Evolutionary conservation across 768 basidiomycete species (phyloP).

Genomic region (Collybiopsis luxurians): DNA sequence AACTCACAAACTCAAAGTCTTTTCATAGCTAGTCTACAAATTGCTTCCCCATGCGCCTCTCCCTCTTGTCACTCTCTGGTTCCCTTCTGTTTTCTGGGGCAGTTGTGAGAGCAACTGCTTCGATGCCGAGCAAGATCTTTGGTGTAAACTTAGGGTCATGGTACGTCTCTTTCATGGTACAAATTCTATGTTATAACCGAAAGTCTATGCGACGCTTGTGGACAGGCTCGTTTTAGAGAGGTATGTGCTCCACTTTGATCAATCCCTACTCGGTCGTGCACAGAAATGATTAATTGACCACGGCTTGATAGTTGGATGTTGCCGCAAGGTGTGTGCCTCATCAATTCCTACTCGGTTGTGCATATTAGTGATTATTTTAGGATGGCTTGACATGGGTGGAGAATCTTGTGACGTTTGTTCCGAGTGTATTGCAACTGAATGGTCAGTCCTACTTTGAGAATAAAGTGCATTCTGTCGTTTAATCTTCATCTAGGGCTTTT

Average conservation of each 20-base stretch:
- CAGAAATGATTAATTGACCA: no score
- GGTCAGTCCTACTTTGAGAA: constrained; percentile 34
- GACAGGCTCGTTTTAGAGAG: no score
- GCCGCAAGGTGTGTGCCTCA: constrained; percentile 44
- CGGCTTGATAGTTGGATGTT: no score
- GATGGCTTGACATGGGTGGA: constrained; percentile 76
- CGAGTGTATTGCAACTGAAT: constrained; percentile 65
- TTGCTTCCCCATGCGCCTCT: not conserved
- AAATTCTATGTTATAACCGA: no score
- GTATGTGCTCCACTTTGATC: no score
- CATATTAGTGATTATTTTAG: constrained; percentile 26
- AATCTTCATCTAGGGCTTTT: constrained; percentile 43
- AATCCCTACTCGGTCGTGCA: no score
- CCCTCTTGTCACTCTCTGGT: not conserved
- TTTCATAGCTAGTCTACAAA: no score
- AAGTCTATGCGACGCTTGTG: no score
- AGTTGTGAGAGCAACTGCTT: constrained; percentile 1
- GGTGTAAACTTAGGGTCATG: constrained; percentile 74
- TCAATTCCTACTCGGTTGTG: not conserved
- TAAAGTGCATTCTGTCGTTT: not conserved
- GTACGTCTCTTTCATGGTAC: constrained; percentile 27
- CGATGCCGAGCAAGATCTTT: constrained; percentile 47
- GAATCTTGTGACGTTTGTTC: constrained; percentile 56
- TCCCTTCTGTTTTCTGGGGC: not conserved
- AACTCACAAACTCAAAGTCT: no score